These are phyloP conservation scores for Globisporangium barbulae DNA, from an alignment of 352 stramenopile species.

Conservation along the genomic window DNA sequence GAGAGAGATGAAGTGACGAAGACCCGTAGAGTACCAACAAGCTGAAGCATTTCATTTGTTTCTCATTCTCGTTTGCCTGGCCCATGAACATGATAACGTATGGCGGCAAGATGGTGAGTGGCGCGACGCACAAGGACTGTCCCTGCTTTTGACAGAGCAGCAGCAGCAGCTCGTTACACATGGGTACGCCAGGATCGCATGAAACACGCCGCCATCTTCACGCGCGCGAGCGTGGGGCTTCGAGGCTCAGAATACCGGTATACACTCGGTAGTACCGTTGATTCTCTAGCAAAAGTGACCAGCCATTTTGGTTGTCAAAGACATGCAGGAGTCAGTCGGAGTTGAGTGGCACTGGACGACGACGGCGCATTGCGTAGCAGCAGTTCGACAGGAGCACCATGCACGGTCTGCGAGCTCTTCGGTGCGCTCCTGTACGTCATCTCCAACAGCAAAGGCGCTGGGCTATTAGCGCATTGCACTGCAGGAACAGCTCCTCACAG, in stretches of 20 bases:
- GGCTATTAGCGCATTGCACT: background rate
- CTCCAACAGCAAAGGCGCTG: background rate
- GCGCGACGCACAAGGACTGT: too few species aligned
- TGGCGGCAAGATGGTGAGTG: too few species aligned
- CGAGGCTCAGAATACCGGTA: background rate
- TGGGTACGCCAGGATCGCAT: too few species aligned
- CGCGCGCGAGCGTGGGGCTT: too few species aligned
- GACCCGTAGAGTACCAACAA: background rate
- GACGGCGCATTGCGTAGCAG: background rate
- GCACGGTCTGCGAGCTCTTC: slow-evolving; percentile 1
- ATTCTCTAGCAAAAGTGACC: background rate
- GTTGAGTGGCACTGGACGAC: background rate
- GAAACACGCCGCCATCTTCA: too few species aligned
- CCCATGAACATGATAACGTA: too few species aligned
- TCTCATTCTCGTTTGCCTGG: background rate
- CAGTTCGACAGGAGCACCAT: background rate
- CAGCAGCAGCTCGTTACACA: too few species aligned
- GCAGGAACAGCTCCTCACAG: background rate
- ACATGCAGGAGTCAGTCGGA: slow-evolving; percentile 2
- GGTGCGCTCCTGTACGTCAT: background rate
- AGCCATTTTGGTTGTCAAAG: slow-evolving; percentile 4
- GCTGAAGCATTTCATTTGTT: background rate
- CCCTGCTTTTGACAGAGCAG: too few species aligned
- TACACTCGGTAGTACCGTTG: background rate
- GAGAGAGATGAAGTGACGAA: slow-evolving; percentile 5